Percentiles rank a stretch among this genome's conserved stretches.
phyloP scores from a whole-genome alignment of 2,329 filamentous ascomycete species.

The Coleophoma eucalyptorum region DNA sequence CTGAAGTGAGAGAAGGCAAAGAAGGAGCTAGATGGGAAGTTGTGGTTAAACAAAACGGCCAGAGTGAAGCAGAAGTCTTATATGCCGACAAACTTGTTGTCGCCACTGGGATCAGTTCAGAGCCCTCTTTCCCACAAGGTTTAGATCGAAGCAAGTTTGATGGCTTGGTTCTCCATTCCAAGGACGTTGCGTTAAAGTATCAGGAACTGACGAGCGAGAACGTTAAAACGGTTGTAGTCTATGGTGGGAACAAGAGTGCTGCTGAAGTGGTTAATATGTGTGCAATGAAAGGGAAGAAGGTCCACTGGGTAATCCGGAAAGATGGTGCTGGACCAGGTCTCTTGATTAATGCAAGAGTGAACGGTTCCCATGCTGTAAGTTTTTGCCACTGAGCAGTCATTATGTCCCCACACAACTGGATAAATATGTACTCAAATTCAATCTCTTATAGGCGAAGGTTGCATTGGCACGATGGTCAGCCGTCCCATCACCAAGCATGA shows the following conservation, averaged over 20 bases:
- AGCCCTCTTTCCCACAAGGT: conserved; percentile 7
- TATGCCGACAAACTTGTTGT: conserved; percentile 9
- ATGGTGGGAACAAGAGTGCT: conserved; percentile 14
- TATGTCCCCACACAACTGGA: neutral
- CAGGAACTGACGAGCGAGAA: conserved; percentile 3
- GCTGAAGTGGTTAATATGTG: conserved; percentile 9
- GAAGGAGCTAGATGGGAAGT: conserved; percentile 6
- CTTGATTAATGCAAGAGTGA: conserved; percentile 4
- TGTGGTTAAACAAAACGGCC: neutral
- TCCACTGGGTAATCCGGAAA: conserved; percentile 13
- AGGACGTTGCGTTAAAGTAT: conserved; percentile 5
- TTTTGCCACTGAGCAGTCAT: neutral
- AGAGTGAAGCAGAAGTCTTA: neutral
- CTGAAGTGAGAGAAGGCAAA: conserved; percentile 1
- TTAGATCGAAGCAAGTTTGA: conserved; percentile 5
- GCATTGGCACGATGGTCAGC: neutral
- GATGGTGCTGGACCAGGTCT: conserved; percentile 8
- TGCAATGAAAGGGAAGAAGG: conserved; percentile 10
- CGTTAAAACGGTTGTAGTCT: conserved; percentile 8
- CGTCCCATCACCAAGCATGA: neutral
- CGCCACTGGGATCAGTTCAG: conserved; percentile 8
- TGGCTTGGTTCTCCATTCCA: conserved; percentile 8
- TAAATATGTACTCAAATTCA: neutral
- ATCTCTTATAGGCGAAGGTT: neutral
- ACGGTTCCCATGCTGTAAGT: conserved; percentile 3